Evolutionary conservation across 2,329 filamentous ascomycete genomes (phyloP).

Genomic region (Xylariaceae sp.): DNA sequence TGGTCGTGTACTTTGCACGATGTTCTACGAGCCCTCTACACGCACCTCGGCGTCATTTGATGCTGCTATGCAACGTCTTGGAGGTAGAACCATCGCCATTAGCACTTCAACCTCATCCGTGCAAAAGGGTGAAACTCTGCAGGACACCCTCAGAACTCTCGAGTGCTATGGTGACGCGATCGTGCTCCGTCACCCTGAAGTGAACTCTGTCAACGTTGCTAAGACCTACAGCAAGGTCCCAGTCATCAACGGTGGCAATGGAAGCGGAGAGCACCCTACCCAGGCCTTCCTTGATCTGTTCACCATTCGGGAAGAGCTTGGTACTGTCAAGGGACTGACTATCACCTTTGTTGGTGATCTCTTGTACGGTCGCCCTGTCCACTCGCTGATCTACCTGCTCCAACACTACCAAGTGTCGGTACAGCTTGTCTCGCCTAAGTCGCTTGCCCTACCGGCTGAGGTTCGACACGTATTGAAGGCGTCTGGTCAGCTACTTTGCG

Average conservation of each 20-base stretch:
- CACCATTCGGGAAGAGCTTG: conserved; percentile 95
- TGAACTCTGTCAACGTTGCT: conserved; percentile 72
- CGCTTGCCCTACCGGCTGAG: conserved; percentile 68
- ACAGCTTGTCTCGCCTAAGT: conserved; percentile 81
- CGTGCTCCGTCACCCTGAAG: conserved; percentile 88
- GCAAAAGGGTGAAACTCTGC: conserved; percentile 88
- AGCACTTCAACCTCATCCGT: conserved; percentile 81
- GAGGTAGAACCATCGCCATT: conserved; percentile 78
- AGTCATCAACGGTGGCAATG: conserved; percentile 96
- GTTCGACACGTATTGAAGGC: conserved; percentile 66
- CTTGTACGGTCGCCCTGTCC: conserved; percentile 86
- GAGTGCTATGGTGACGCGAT: conserved; percentile 93
- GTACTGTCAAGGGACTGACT: conserved; percentile 88
- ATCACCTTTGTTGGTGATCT: conserved; percentile 96
- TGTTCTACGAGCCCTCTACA: conserved; percentile 98
- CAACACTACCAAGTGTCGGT: conserved; percentile 93
- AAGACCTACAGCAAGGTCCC: conserved; percentile 85
- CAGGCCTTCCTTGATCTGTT: conserved; percentile 97
- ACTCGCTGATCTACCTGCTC: conserved; percentile 90
- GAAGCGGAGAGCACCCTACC: conserved; percentile 91
- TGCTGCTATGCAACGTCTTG: conserved; percentile 95
- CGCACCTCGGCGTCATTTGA: conserved; percentile 95
- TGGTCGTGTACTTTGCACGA: conserved; percentile 78
- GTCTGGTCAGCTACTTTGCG: conserved; percentile 70
- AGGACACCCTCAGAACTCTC: conserved; percentile 89